phyloP scores from a whole-genome alignment of 768 basidiomycete genomes.

The Boletus rubescentipes region DNA sequence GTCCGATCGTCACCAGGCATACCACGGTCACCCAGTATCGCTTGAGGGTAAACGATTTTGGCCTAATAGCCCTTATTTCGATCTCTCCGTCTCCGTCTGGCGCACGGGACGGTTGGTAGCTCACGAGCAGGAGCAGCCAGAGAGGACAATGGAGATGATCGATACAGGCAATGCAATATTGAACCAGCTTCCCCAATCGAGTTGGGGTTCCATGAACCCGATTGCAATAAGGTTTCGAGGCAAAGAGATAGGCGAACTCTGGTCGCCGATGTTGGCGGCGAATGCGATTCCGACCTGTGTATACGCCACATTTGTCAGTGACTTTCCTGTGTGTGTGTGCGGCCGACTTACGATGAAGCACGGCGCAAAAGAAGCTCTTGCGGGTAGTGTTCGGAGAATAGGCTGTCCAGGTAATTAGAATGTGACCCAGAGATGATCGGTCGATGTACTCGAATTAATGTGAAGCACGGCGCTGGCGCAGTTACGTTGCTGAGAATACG shows the following conservation, averaged over 20 bases:
- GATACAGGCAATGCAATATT: slow-evolving; percentile 94
- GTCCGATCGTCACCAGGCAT: slow-evolving; percentile 76
- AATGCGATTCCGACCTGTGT: slow-evolving; percentile 89
- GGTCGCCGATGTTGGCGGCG: slow-evolving; percentile 96
- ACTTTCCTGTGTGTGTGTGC: neutral
- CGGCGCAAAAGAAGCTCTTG: slow-evolving; percentile 82
- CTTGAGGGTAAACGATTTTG: slow-evolving; percentile 77
- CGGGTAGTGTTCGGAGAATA: slow-evolving; percentile 87
- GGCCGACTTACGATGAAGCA: slow-evolving; percentile 76
- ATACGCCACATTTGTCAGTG: neutral
- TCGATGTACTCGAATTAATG: slow-evolving; percentile 81
- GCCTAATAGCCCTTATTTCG: slow-evolving; percentile 80
- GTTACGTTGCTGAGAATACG: slow-evolving; percentile 76
- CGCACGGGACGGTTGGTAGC: slow-evolving; percentile 72
- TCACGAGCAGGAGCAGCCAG: slow-evolving; percentile 84
- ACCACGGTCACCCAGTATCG: slow-evolving; percentile 91
- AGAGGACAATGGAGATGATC: slow-evolving; percentile 77
- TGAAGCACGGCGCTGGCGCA: slow-evolving; percentile 95
- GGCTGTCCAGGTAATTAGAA: slow-evolving; percentile 52
- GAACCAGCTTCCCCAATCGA: slow-evolving; percentile 95
- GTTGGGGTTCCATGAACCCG: slow-evolving; percentile 75
- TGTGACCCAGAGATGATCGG: neutral
- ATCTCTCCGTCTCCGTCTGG: slow-evolving; percentile 77
- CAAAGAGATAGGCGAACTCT: slow-evolving; percentile 95
- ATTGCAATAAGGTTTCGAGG: slow-evolving; percentile 97